A percentile compares a stretch with the other conserved stretches of the same genome.
These are phyloP conservation scores for Auxenochlorella protothecoides DNA, from an alignment of 139 green algal genomes.

Conservation along the genomic window DNA sequence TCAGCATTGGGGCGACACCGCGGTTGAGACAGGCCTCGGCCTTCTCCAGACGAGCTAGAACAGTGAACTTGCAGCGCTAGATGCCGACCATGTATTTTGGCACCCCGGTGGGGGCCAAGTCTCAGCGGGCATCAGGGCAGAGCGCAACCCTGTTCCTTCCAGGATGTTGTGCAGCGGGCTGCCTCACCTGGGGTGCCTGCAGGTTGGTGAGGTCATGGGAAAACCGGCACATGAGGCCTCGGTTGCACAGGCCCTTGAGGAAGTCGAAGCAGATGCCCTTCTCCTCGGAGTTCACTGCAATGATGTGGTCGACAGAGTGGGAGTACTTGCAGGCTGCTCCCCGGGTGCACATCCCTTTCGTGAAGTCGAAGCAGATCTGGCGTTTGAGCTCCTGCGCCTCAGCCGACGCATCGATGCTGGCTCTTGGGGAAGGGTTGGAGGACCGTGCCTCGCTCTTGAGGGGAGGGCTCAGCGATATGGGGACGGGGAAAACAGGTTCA, in stretches of 20 bases:
- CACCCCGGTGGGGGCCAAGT: too few species aligned
- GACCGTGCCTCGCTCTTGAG: neutral
- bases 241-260: slow-evolving; percentile 61
- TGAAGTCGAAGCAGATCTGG: slow-evolving; percentile 88
- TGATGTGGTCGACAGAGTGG: slow-evolving; percentile 69
- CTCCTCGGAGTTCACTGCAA: slow-evolving; percentile 67
- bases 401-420: neutral
- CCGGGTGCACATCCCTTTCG: slow-evolving; percentile 63
- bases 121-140: too few species aligned
- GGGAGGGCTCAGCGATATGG: too few species aligned
- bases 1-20: too few species aligned
- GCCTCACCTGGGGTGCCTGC: slow-evolving; percentile 30
- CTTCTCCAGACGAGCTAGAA: too few species aligned
- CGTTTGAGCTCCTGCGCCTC: slow-evolving; percentile 8
- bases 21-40: too few species aligned
- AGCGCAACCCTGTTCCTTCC: neutral
- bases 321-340: slow-evolving; percentile 72
- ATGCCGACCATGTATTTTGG: too few species aligned
- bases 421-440: neutral
- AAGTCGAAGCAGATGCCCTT: slow-evolving; percentile 87
- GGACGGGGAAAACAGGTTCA: too few species aligned
- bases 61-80: too few species aligned
- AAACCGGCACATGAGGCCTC: slow-evolving; percentile 77
- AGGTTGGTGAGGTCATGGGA: slow-evolving; percentile 72
- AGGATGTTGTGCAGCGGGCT: neutral